A percentile compares a stretch with the other conserved stretches of the same genome.
phyloP scores from a whole-genome alignment of 2,329 filamentous ascomycete species.

The Aspergillus novoparasiticus region DNA sequence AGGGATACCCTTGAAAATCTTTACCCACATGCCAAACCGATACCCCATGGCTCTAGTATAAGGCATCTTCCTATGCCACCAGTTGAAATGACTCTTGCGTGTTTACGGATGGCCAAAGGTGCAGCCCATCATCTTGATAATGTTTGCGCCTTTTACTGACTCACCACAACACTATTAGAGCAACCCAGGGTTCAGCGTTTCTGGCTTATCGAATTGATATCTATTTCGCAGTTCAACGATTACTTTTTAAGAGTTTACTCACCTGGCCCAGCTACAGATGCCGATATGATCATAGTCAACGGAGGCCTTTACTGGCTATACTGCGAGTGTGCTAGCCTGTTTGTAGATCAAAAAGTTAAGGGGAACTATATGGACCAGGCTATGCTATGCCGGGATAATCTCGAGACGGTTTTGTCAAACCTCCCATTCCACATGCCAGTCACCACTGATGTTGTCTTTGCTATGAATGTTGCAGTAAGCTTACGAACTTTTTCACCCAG shows the following conservation, averaged over 20 bases:
- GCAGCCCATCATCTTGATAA: not conserved
- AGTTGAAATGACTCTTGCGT: conserved; percentile 9
- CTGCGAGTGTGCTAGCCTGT: conserved; percentile 3
- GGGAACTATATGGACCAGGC: conserved; percentile 14
- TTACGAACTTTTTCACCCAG: not conserved
- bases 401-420: conserved; percentile 16
- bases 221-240: conserved; percentile 13
- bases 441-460: conserved; percentile 12
- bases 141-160: not conserved
- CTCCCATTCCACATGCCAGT: conserved; percentile 13
- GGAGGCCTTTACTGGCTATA: conserved; percentile 16
- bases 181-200: conserved; percentile 6
- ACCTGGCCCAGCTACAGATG: conserved; percentile 12
- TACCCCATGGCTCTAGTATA: conserved; percentile 3
- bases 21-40: not conserved
- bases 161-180: not conserved
- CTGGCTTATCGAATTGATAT: conserved; percentile 18
- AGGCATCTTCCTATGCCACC: conserved; percentile 11
- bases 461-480: conserved; percentile 19
- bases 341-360: not conserved
- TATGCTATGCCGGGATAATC: conserved; percentile 10
- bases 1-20: conserved; percentile 6
- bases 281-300: conserved; percentile 20
- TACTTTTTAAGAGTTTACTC: conserved; percentile 16
- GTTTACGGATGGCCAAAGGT: conserved; percentile 12